Evolutionary conservation across 2,329 filamentous ascomycete species (phyloP), one percentile per base, ranked within the genome.

Genomic region (Lasiodiplodia sp.): DNA sequence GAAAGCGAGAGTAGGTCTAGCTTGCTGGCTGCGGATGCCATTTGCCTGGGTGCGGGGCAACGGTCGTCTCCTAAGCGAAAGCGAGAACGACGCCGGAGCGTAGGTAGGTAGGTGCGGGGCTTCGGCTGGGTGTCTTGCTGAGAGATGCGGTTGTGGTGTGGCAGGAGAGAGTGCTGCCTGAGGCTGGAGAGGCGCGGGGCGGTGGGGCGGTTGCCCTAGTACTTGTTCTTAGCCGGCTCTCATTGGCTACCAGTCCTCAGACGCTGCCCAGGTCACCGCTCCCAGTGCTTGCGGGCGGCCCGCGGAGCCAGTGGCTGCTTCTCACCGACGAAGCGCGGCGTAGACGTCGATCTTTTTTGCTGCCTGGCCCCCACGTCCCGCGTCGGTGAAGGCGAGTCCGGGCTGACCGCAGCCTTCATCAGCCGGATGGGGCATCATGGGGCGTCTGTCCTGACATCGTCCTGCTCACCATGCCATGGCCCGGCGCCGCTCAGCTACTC

Each of bases 341-440:
- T 31, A 18, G 11, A 12, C 34, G 60, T 49, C 60, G 47, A 64
- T 64, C 60, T 34, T n/a, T 38, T 34, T n/a, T 38, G 51, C 51
- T 44, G 34, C 44, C 63, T 25, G 38, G 53, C 65, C 52, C 65
- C 65, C 55, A 52, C 40, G 65, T 55, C 65, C 38, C 38, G 28
- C 53, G 53, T 67, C 65, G 65, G 65, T 67, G 65, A 67, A 67
- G 53, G 52, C 53, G 65, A 57, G 34, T 37, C 51, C 38, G 51
- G 49, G 63, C 63, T 66, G 63, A 66, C 63, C 63, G 63, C 51
- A 66, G 62, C 25, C 34, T 21, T 37, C n/a, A 56, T 23, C 63
- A 8, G 10, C 51, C n/a, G 51, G 37, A 56, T 66, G 31, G 23
- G 51, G 63, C 51, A 66, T 11, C 11, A 66, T 66, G 38, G 28